These are phyloP conservation scores for Lepidium didymum DNA, from an alignment of 345 rosid species.

Conservation along the genomic window DNA sequence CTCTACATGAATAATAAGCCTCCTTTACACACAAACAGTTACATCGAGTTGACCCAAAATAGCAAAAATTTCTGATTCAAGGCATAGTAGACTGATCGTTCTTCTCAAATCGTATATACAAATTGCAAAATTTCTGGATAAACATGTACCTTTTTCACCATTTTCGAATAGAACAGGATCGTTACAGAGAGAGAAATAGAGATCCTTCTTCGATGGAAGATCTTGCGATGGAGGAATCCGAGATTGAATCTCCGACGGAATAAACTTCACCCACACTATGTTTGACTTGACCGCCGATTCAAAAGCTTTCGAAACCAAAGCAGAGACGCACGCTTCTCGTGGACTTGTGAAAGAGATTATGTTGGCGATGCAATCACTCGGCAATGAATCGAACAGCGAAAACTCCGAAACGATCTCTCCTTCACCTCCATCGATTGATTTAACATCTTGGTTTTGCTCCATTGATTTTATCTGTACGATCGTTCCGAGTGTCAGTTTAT, in stretches of 20 bases:
- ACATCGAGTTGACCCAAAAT: no score
- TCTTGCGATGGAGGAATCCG: neutral
- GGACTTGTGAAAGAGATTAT: slow-evolving; percentile 40
- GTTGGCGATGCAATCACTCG: slow-evolving; percentile 35
- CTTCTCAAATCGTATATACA: neutral
- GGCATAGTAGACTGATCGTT: neutral
- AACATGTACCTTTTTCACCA: slow-evolving; percentile 41
- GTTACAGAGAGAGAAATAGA: slow-evolving; percentile 38
- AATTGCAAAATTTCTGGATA: neutral
- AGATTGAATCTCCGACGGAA: slow-evolving; percentile 35
- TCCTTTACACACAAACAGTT: no score
- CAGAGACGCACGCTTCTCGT: slow-evolving; percentile 31
- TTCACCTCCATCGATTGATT: neutral
- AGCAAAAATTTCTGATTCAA: no score
- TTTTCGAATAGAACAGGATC: slow-evolving; percentile 32
- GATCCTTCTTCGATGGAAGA: slow-evolving; percentile 34
- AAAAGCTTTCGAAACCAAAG: slow-evolving; percentile 37
- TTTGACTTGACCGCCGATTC: slow-evolving; percentile 37
- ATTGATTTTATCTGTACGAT: no score
- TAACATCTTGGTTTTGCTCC: neutral
- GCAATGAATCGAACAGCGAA: neutral
- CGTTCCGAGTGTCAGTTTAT: no score
- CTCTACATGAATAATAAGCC: no score
- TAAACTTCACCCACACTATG: slow-evolving; percentile 40
- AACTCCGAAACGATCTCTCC: neutral